These are phyloP conservation scores for Trifolium dubium DNA, from an alignment of 306 rosid species.

Conservation along the genomic window DNA sequence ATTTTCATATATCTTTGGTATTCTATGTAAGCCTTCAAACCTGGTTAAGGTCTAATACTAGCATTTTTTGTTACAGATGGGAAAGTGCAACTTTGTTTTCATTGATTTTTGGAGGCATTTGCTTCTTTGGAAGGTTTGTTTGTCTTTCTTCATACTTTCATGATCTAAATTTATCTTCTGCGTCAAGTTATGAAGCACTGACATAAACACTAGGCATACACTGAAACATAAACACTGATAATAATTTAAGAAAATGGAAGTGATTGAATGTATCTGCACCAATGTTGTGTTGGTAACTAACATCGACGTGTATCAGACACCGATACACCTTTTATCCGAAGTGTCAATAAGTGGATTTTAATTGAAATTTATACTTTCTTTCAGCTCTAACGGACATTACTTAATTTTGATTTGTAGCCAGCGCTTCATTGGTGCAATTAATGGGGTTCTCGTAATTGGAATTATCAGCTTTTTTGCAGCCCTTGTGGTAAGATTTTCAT, in stretches of 20 bases:
- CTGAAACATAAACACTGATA: not conserved
- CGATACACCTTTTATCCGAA: not conserved
- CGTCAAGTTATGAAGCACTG: not conserved
- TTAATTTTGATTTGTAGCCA: constrained; percentile 62
- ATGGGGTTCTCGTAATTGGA: constrained; percentile 71
- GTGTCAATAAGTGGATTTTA: not conserved
- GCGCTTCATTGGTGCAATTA: constrained; percentile 72
- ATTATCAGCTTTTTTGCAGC: constrained; percentile 67
- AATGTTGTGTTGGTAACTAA: not conserved
- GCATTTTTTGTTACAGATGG: constrained; percentile 74
- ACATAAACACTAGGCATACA: not conserved
- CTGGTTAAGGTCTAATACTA: constrained; percentile 53
- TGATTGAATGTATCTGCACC: not conserved
- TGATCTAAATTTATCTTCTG: constrained; percentile 2
- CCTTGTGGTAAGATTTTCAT: constrained; percentile 66
- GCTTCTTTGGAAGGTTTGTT: constrained; percentile 81
- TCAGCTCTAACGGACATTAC: constrained; percentile 11
- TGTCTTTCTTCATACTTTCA: constrained; percentile 30
- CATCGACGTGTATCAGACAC: not conserved
- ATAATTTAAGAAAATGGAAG: not conserved
- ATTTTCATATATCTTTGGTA: not conserved
- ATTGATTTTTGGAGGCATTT: constrained; percentile 68
- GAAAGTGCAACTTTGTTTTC: constrained; percentile 82
- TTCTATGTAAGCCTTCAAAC: constrained; percentile 40
- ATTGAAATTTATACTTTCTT: not conserved